phyloP scores from a whole-genome alignment of 768 basidiomycete genomes.

The Xerocomellus chrysenteron region DNA sequence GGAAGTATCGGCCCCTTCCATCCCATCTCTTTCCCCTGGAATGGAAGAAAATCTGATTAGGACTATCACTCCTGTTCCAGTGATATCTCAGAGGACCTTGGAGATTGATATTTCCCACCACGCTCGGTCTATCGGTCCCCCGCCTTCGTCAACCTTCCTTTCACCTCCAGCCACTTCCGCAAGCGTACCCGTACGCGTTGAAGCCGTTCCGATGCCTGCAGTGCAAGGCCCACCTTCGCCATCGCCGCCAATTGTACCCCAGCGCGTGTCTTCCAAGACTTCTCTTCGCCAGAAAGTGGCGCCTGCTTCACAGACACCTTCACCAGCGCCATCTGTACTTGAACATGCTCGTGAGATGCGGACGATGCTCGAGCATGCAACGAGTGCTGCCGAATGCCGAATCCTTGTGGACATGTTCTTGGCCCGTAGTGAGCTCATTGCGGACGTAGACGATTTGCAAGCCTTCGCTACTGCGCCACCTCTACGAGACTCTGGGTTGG shows the following conservation, averaged over 20 bases:
- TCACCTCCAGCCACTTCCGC: conserved; percentile 4
- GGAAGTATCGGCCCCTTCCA: conserved; percentile 3
- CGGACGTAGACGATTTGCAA: conserved; percentile 30
- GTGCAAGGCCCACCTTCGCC: conserved; percentile 4
- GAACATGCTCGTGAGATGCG: conserved; percentile 66
- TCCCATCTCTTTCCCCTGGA: conserved; percentile 7
- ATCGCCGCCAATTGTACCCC: conserved; percentile 2
- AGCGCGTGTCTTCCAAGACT: conserved; percentile 15
- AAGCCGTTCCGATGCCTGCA: neutral
- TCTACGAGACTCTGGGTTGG: conserved; percentile 40
- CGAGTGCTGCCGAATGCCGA: conserved; percentile 79
- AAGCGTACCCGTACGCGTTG: conserved; percentile 1
- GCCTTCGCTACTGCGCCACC: conserved; percentile 35
- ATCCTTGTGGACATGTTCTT: conserved; percentile 83
- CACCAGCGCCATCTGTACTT: conserved; percentile 32
- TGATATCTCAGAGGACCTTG: conserved; percentile 1
- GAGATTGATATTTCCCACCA: conserved; percentile 6
- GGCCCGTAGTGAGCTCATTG: conserved; percentile 51
- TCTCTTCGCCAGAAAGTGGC: conserved; percentile 6
- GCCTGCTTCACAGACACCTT: conserved; percentile 17
- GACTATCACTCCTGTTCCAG: neutral
- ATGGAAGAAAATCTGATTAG: neutral
- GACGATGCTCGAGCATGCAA: conserved; percentile 62
- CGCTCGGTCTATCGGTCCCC: conserved; percentile 1
- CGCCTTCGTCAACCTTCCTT: conserved; percentile 1